Evolutionary conservation across 768 basidiomycete genomes (phyloP).

Genomic region (Phylloporus sp.): DNA sequence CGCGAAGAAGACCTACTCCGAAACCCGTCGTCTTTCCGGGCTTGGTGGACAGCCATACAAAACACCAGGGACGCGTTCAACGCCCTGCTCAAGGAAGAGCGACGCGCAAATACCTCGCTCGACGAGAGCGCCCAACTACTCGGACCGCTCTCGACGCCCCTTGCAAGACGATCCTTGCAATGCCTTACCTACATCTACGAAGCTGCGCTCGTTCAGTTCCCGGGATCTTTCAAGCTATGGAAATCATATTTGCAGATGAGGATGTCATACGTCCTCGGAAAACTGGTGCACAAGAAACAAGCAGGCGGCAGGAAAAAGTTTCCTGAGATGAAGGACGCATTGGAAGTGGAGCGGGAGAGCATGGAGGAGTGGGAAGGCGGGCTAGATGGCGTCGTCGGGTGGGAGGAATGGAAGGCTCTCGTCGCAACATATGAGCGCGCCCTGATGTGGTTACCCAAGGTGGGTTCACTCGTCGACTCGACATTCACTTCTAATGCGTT

Average conservation of each 20-base stretch:
- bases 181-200: conserved; percentile 92
- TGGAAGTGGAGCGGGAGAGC: conserved; percentile 80
- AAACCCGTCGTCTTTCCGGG: conserved; percentile 85
- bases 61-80: conserved; percentile 63
- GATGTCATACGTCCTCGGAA: conserved; percentile 82
- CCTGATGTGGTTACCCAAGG: conserved; percentile 91
- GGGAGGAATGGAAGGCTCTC: conserved; percentile 91
- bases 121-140: conserved; percentile 56
- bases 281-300: conserved; percentile 61
- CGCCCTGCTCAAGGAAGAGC: conserved; percentile 53
- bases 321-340: conserved; percentile 82
- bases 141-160: conserved; percentile 72
- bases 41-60: conserved; percentile 89
- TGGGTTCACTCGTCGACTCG: conserved; percentile 31
- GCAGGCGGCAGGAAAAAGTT: conserved; percentile 89
- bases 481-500: conserved; percentile 1
- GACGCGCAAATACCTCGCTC: conserved; percentile 39
- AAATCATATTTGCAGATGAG: conserved; percentile 84
- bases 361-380: conserved; percentile 82
- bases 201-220: conserved; percentile 80
- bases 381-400: conserved; percentile 86
- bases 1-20: conserved; percentile 92
- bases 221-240: conserved; percentile 93
- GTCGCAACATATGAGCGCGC: conserved; percentile 88
- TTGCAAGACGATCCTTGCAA: conserved; percentile 72